Evolutionary conservation across 2,329 filamentous ascomycete genomes (phyloP).

Genomic region (Sporothrix brasiliensis): DNA sequence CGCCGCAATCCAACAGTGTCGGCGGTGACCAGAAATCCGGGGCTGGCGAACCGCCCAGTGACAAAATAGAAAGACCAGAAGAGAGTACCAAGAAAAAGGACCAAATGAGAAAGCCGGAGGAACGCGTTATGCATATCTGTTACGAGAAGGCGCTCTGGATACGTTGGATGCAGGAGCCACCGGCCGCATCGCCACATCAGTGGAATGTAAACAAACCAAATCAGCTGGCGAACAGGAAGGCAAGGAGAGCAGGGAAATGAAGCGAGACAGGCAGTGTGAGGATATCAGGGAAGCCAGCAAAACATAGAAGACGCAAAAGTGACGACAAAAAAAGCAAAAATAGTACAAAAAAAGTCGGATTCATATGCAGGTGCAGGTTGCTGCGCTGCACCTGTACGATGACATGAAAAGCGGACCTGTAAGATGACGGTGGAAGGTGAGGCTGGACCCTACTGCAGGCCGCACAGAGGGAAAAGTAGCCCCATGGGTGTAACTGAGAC

Average conservation of each 20-base stretch:
- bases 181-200: slow-evolving; percentile 21
- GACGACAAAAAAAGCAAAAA: neutral
- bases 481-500: too few relatives aligned
- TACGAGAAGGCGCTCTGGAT: slow-evolving; percentile 18
- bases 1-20: too few relatives aligned
- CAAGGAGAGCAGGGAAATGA: neutral
- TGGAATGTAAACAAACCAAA: slow-evolving; percentile 28
- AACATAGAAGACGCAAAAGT: slow-evolving; percentile 15
- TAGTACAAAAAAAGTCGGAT: neutral
- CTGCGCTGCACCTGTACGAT: slow-evolving; percentile 23
- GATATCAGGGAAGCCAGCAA: neutral
- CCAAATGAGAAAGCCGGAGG: neutral
- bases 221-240: neutral
- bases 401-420: slow-evolving; percentile 28
- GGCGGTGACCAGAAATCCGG: too few relatives aligned
- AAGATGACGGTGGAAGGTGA: slow-evolving; percentile 26
- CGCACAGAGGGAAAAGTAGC: neutral
- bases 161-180: slow-evolving; percentile 17
- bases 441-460: slow-evolving; percentile 14
- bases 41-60: too few relatives aligned
- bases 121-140: neutral
- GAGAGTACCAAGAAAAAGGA: neutral
- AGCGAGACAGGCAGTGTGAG: neutral
- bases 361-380: slow-evolving; percentile 4
- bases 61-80: neutral